Evolutionary conservation across 768 basidiomycete species (phyloP).

Genomic region (Lenzites betulinus): DNA sequence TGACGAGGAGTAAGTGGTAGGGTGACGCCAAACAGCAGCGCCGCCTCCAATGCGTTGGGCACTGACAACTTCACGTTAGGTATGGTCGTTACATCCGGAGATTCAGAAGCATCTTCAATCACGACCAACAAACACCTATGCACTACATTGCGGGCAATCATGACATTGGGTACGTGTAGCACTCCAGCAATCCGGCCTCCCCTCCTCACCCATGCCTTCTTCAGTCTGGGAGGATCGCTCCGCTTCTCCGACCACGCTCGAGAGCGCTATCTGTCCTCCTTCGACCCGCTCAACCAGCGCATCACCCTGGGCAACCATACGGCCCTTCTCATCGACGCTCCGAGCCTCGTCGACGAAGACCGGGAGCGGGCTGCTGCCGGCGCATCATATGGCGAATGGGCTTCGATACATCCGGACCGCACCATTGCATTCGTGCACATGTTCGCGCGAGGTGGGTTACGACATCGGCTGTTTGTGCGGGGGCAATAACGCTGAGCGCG

Average conservation of each 20-base stretch:
- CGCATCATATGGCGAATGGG: constrained; percentile 48
- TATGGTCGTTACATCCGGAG: constrained; percentile 69
- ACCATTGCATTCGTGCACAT: constrained; percentile 48
- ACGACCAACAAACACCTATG: constrained; percentile 41
- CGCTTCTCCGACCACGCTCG: constrained; percentile 29
- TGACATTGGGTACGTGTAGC: constrained; percentile 65
- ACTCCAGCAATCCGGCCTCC: not conserved
- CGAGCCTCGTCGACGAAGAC: constrained; percentile 76
- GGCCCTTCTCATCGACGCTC: constrained; percentile 71
- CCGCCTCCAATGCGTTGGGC: not conserved
- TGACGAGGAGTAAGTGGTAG: constrained; percentile 62
- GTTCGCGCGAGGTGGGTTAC: constrained; percentile 37
- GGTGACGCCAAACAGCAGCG: not conserved
- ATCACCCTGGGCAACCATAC: constrained; percentile 71
- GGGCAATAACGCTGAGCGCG: not conserved
- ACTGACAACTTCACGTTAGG: constrained; percentile 42
- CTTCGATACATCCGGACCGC: constrained; percentile 44
- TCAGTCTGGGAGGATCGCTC: constrained; percentile 33
- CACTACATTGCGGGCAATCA: constrained; percentile 91
- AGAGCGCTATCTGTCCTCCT: constrained; percentile 70
- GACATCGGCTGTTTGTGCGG: too few relatives aligned
- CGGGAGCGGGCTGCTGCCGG: constrained; percentile 46
- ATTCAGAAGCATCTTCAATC: constrained; percentile 70
- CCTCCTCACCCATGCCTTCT: not conserved
- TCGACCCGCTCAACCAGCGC: constrained; percentile 70